Conservation (phyloP, 129 eudicot species). For the Cynara cardunculus region DNA sequence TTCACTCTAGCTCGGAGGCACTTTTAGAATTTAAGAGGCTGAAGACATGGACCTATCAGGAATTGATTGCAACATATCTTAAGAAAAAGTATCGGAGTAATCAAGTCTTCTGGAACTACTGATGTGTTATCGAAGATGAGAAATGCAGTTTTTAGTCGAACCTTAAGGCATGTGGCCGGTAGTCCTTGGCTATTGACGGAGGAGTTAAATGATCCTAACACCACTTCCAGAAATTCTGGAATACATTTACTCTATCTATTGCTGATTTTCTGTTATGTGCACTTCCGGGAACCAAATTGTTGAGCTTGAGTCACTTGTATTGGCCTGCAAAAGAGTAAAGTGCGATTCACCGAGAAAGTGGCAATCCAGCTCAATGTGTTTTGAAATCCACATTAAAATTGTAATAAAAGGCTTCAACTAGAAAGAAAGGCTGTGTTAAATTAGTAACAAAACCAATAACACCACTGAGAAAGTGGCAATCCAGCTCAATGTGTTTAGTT, state of each 20-base stretch:
- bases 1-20: slow-evolving; percentile 66
- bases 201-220: slow-evolving; percentile 2
- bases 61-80: slow-evolving; percentile 47
- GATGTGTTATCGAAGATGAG: slow-evolving; percentile 19
- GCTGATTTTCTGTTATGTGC: background rate
- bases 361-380: too few relatives aligned
- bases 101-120: slow-evolving; percentile 91
- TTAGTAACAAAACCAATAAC: background rate
- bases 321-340: slow-evolving; percentile 1
- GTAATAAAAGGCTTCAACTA: background rate
- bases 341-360: too few relatives aligned
- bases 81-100: slow-evolving; percentile 67
- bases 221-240: background rate
- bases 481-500: too few relatives aligned
- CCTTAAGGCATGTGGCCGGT: background rate
- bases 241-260: background rate
- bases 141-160: background rate
- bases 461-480: background rate
- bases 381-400: background rate
- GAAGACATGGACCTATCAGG: slow-evolving; percentile 60
- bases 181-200: background rate
- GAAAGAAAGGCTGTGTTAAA: background rate
- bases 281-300: slow-evolving; percentile 2
- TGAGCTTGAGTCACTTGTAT: slow-evolving; percentile 6
- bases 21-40: slow-evolving; percentile 49